Conservation (phyloP, 2,329 filamentous ascomycete species). For the Sporothrix sp. region DNA sequence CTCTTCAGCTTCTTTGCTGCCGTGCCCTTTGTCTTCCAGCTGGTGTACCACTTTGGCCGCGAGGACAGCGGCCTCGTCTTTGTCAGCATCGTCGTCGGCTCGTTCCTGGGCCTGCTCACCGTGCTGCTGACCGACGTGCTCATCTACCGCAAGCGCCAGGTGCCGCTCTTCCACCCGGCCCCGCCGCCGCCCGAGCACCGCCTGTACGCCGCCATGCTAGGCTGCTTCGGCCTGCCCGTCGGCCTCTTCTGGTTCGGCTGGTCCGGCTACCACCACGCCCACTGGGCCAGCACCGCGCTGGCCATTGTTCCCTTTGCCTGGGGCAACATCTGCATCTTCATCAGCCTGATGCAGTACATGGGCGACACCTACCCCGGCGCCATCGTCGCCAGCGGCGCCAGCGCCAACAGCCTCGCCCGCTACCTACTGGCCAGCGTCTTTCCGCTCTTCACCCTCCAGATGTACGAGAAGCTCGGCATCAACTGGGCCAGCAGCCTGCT, state of each 20-base stretch:
- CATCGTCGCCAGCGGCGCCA: slow-evolving; percentile 47
- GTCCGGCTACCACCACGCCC: slow-evolving; percentile 36
- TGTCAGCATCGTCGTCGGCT: slow-evolving; percentile 36
- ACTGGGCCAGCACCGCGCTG: slow-evolving; percentile 41
- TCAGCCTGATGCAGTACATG: slow-evolving; percentile 42
- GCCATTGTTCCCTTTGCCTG: slow-evolving; percentile 48
- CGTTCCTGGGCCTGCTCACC: slow-evolving; percentile 33
- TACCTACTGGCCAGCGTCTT: slow-evolving; percentile 48
- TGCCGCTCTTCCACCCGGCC: slow-evolving; percentile 24
- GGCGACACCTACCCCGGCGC: slow-evolving; percentile 46
- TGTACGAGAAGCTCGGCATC: slow-evolving; percentile 36
- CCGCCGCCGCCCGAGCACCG: slow-evolving; percentile 45
- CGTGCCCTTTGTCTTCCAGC: slow-evolving; percentile 38
- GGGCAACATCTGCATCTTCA: slow-evolving; percentile 51
- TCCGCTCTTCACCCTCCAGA: slow-evolving; percentile 51
- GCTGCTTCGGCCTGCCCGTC: slow-evolving; percentile 41
- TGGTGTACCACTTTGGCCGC: slow-evolving; percentile 34
- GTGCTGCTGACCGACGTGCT: slow-evolving; percentile 32
- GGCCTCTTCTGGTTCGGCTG: slow-evolving; percentile 53
- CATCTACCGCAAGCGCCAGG: slow-evolving; percentile 31
- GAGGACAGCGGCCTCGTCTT: slow-evolving; percentile 37
- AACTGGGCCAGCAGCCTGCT: slow-evolving; percentile 38
- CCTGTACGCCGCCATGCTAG: slow-evolving; percentile 49
- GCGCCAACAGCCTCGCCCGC: slow-evolving; percentile 48
- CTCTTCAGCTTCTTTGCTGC: slow-evolving; percentile 44